Evolutionary conservation across 2,329 filamentous ascomycete genomes (phyloP), one percentile per base, ranked within the genome.

Genomic region (Teratosphaeria destructans): DNA sequence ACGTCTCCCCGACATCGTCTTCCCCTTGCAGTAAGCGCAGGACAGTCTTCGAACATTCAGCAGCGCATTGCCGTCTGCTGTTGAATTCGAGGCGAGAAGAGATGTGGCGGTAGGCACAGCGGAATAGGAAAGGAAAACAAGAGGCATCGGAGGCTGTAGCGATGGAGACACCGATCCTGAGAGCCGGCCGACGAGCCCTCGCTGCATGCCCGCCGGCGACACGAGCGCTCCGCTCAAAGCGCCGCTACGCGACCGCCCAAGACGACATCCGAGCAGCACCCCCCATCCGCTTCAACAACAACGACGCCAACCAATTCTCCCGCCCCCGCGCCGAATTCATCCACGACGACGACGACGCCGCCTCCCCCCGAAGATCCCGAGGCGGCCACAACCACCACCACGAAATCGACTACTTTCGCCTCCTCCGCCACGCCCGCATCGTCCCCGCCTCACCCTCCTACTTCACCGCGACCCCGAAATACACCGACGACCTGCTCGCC

Each of bases 391-490:
- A 60, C 47, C n/a, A 56, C 57, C 49, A 55, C 57, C 35, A 61
- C 16, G 62, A 60, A 29, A 54, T 54, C 7, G 53, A 54, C 11
- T 54, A 54, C 19, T 7, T 32, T 8, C 34, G 27, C n/a, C 7
- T 54, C 53, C 53, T 54, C 14, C 34, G 27, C 53, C 53, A 66
- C 27, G 67, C 89, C 57, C 89, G 94, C 65, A 79, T 95, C 26
- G 78, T 96, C 39, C 94, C 94, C 23, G 81, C 82, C 29, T 96
- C 92, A 39, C 86, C 90, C 2, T 94, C 93, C n/a, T 99, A 99
- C 77, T 99, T 97, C 78, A 92, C 90, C 57, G 87, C 87, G 57
- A 87, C 87, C 62, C 88, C 92, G 1, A 80, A 82, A 58, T 96
- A 96, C 79, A 94, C 87, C 75, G 94, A 99, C 76, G 83, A 89